Base-by-base conservation (phyloP, 1,139 yeast genomes). In the Chernovozyma aurita region DNA sequence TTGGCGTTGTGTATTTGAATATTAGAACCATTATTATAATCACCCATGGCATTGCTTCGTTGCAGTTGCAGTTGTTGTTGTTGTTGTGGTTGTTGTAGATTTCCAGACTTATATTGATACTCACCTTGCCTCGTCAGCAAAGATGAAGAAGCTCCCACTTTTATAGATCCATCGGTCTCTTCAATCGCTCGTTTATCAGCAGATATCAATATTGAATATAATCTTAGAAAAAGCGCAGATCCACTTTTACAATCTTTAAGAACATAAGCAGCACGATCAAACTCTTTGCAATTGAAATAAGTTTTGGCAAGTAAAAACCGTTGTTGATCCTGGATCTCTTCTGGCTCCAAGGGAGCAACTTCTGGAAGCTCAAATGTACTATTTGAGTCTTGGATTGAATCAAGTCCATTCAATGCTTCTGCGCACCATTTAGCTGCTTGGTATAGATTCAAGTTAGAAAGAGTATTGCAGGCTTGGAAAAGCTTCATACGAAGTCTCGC, bases 251-350 rank as follows among this genome's bases (percentile, higher is more conserved):
- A 76, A 22, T 69, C 69, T 38, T 66, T 67, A 41, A 90, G 61
- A 15, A 70, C 70, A 46, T 70, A 65, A 2, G 85, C 78, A 41
- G 94, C 85, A 24, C 98, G 63, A 41, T 83, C 94, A 52, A 82
- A 90, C 55, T 92, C 98, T 48, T 85, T 82, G 51, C 90, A 79
- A 49, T 79, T 83, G 63, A 92, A 87, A 49, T 85, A 82, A 0
- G 86, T 57, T 40, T 79, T 78, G 0, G 95, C 97, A 21, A 87
- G 62, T 11, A 77, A 49, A 29, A 80, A 58, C 42, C 59, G 58
- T 36, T 71, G 72, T 34, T 53, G 58, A 26, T 51, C 57, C 13
- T 44, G 41, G 3, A 43, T 33, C 29, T 78, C 83, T 12, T 63
- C 50, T 9, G 41, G 37, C 12, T 42, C 46, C 3, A 25, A 13